Conservation (phyloP, 1,139 yeast genomes). For the Yamadazyma trypodendri region DNA sequence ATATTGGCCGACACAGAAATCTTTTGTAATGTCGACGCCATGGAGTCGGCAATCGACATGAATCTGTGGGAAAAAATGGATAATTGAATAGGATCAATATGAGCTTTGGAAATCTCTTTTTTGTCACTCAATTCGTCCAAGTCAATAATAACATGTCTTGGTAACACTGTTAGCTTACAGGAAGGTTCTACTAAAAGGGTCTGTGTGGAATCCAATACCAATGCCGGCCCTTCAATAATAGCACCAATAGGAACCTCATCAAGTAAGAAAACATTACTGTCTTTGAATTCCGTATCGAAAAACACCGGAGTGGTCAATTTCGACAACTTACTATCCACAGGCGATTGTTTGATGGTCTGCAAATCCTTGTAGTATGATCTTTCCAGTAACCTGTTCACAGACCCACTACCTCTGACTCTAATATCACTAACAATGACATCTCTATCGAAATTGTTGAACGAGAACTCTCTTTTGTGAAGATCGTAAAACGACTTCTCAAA, state of each 20-base stretch:
- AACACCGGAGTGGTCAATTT: slow-evolving; percentile 18
- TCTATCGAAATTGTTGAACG: slow-evolving; percentile 58
- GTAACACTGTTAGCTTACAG: slow-evolving; percentile 18
- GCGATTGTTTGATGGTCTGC: slow-evolving; percentile 4
- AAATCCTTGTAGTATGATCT: slow-evolving; percentile 16
- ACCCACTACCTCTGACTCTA: slow-evolving; percentile 29
- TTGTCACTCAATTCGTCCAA: slow-evolving; percentile 14
- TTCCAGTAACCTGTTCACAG: slow-evolving; percentile 25
- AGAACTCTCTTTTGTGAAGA: slow-evolving; percentile 66
- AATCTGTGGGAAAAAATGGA: slow-evolving; percentile 23
- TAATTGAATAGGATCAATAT: slow-evolving; percentile 21
- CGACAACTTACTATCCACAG: slow-evolving; percentile 8
- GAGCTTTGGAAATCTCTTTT: slow-evolving; percentile 7
- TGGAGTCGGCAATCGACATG: slow-evolving; percentile 24
- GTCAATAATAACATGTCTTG: slow-evolving; percentile 24
- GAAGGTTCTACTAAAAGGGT: slow-evolving; percentile 20
- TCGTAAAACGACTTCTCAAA: slow-evolving; percentile 41
- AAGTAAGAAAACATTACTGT: slow-evolving; percentile 16
- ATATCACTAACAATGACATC: slow-evolving; percentile 25
- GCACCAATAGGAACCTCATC: slow-evolving; percentile 18
- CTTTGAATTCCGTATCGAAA: slow-evolving; percentile 43
- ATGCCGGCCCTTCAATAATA: slow-evolving; percentile 20
- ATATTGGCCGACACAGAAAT: slow-evolving; percentile 23
- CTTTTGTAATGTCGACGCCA: slow-evolving; percentile 24
- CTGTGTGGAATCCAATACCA: slow-evolving; percentile 22